These are phyloP conservation scores for Holtermanniella nyarrowii DNA, from an alignment of 768 basidiomycete genomes.

Conservation along the genomic window DNA sequence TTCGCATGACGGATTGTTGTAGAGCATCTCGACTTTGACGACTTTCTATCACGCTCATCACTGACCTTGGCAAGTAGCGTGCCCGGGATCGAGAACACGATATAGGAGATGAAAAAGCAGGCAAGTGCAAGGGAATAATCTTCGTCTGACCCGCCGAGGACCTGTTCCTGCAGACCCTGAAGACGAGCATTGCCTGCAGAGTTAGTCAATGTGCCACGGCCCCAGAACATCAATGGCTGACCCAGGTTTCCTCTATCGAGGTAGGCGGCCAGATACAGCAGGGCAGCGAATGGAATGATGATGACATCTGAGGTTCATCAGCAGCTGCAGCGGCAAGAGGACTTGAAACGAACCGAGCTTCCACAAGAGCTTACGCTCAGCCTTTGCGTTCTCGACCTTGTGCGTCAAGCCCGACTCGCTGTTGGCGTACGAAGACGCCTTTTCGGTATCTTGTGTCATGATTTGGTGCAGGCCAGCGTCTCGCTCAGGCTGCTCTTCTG, in stretches of 20 bases:
- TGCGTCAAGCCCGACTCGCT: constrained; percentile 12
- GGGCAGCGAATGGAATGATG: constrained; percentile 42
- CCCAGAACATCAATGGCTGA: too few species aligned
- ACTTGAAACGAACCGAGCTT: constrained; percentile 23
- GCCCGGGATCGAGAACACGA: constrained; percentile 40
- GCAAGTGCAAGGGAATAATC: constrained; percentile 39
- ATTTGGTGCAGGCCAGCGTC: neutral
- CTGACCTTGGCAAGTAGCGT: constrained; percentile 37
- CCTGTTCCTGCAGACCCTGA: constrained; percentile 36
- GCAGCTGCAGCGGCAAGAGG: neutral
- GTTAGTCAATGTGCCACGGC: neutral
- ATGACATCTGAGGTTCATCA: constrained; percentile 21
- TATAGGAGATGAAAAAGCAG: constrained; percentile 42
- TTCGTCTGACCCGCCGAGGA: constrained; percentile 33
- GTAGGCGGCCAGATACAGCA: constrained; percentile 43
- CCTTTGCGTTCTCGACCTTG: constrained; percentile 15
- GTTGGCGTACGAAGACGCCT: constrained; percentile 18
- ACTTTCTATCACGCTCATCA: too few species aligned
- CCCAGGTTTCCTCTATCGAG: constrained; percentile 42
- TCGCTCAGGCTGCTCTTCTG: neutral
- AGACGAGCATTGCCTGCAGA: constrained; percentile 34
- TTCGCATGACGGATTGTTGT: constrained; percentile 10
- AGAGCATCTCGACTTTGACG: neutral
- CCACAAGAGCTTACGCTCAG: constrained; percentile 21
- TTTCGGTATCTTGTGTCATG: constrained; percentile 18